Base-by-base conservation (phyloP, 2,329 filamentous ascomycete species). In the Ustilaginoidea virens region DNA sequence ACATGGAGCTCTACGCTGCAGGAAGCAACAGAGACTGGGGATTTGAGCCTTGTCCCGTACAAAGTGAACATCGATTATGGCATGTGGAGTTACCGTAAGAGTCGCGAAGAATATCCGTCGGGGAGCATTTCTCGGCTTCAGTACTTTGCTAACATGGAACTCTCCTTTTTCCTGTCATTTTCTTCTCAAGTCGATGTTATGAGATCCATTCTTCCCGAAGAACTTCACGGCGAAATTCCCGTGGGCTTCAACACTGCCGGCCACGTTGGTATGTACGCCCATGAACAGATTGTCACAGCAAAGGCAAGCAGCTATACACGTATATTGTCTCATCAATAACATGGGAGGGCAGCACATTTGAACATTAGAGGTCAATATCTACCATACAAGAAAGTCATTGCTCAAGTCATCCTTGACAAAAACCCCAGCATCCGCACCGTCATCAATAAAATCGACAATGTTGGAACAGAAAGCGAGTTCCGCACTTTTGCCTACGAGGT, bases 401-500 rank as follows among this genome's bases (percentile, higher is more conserved):
- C 80, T 0, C 63, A 87, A 44, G 75, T 96, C 3, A 60, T 98
- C 13, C 58, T 83, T 29, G 90, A 96, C 59, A 98, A 98, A 58
- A 93, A 92, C 53, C 67, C 74, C 7, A 60, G 58, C 25, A 71
- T 94, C 35, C 67, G 63, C 34, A 98, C 90, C 0, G 86, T 98
- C 40, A 94, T 98, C 58, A 94, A 94, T 65, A 98, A 98, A 55
- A 69, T 78, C 24, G 79, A 92, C 52, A 76, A 82, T 36, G 87
- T 98, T 7, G 90, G 90, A 33, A 69, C 71, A 14, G 75, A 81
- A 42, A 90, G 76, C 41, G 74, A 83, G 48, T 98, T 81, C 56
- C 74, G 90, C 29, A 96, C 90, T 0, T 96, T 98, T 53, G 67
- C 68, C 18, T 96, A 93, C 57, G 90, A 98, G 56, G 69, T 96